Evolutionary conservation across 2,329 filamentous ascomycete genomes (phyloP).

Genomic region (Tolypocladium endophyticum): DNA sequence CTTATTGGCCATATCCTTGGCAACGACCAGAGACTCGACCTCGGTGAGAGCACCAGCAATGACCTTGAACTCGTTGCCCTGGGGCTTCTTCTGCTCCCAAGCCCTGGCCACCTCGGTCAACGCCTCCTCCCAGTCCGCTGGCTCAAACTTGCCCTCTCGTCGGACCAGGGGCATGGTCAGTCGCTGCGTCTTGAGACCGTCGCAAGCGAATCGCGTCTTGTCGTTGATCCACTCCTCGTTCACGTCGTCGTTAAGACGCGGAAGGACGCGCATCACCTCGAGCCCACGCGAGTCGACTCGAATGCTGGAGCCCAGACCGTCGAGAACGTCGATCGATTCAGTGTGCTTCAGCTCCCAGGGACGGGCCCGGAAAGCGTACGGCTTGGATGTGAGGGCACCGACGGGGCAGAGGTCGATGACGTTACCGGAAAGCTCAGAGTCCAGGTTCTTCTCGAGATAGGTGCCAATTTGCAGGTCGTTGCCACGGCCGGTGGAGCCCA

Average conservation of each 20-base stretch:
- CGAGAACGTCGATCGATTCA: slow-evolving; percentile 89
- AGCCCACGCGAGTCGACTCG: slow-evolving; percentile 86
- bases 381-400: slow-evolving; percentile 91
- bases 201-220: slow-evolving; percentile 92
- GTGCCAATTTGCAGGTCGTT: slow-evolving; percentile 98
- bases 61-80: slow-evolving; percentile 91
- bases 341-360: slow-evolving; percentile 97
- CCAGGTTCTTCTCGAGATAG: slow-evolving; percentile 87
- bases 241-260: slow-evolving; percentile 90
- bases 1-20: slow-evolving; percentile 95
- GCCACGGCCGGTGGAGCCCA: slow-evolving; percentile 88
- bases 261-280: slow-evolving; percentile 91
- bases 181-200: slow-evolving; percentile 92
- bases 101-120: slow-evolving; percentile 77
- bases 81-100: slow-evolving; percentile 67
- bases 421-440: slow-evolving; percentile 92
- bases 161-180: slow-evolving; percentile 87
- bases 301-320: slow-evolving; percentile 89
- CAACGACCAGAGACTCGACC: slow-evolving; percentile 85
- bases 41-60: slow-evolving; percentile 87
- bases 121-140: slow-evolving; percentile 91
- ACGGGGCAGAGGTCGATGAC: slow-evolving; percentile 98
- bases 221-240: slow-evolving; percentile 99
- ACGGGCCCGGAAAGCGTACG: slow-evolving; percentile 91
- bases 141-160: slow-evolving; percentile 81